A percentile compares a stretch with the other conserved stretches of the same genome.
Conservation (phyloP, 805 yeast species). For the Brettanomyces nanus region DNA sequence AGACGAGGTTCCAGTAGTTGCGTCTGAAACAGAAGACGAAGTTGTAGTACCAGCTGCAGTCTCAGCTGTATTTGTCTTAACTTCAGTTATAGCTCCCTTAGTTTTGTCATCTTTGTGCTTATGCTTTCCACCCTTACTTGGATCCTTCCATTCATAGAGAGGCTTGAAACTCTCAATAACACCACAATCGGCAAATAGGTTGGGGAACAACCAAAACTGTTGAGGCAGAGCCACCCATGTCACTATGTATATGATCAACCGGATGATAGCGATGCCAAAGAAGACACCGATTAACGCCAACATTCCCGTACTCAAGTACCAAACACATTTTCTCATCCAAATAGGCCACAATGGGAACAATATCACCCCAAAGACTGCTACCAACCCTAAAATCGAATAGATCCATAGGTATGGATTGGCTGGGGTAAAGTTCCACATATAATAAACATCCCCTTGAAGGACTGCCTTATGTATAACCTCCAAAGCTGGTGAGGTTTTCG, state of each 20-base stretch:
- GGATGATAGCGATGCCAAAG: slow-evolving; percentile 68
- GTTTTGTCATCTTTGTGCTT: slow-evolving; percentile 4
- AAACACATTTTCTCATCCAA: slow-evolving; percentile 81
- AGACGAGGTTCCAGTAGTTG: slow-evolving; percentile 42
- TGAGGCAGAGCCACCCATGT: slow-evolving; percentile 51
- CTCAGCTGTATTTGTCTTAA: slow-evolving; percentile 7
- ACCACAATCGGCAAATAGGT: slow-evolving; percentile 91
- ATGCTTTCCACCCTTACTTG: slow-evolving; percentile 15
- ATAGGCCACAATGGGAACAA: slow-evolving; percentile 94
- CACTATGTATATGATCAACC: slow-evolving; percentile 61
- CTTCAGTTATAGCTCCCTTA: slow-evolving; percentile 1
- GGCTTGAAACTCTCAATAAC: slow-evolving; percentile 89
- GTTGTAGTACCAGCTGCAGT: slow-evolving; percentile 8
- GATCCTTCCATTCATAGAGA: slow-evolving; percentile 65
- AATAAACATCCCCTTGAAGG: slow-evolving; percentile 60
- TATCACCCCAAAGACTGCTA: slow-evolving; percentile 53
- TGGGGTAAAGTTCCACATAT: slow-evolving; percentile 74
- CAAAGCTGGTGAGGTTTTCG: slow-evolving; percentile 54
- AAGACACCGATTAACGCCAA: slow-evolving; percentile 68
- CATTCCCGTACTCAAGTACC: slow-evolving; percentile 76
- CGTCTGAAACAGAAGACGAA: slow-evolving; percentile 10
- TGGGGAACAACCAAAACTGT: slow-evolving; percentile 96
- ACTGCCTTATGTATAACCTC: slow-evolving; percentile 48
- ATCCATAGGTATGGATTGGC: slow-evolving; percentile 57
- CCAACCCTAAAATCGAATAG: slow-evolving; percentile 59